Evolutionary conservation across 495 filamentous ascomycete species (phyloP), one percentile per base, ranked within the genome.

Genomic region (Sabuloglossum arenarium): DNA sequence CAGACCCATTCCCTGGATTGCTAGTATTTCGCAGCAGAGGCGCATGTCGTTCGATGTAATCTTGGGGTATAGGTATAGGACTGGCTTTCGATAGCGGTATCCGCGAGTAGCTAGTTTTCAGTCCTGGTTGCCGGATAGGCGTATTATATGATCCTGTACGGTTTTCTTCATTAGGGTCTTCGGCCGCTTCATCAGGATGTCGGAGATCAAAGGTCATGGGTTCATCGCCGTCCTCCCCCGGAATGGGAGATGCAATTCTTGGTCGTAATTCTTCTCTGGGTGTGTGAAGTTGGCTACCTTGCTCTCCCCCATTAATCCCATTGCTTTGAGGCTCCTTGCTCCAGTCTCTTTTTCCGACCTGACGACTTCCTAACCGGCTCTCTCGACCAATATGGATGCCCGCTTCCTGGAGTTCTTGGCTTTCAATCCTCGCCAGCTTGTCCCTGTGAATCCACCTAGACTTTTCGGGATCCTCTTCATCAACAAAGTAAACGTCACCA

Each of bases 361-460:
- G 75, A 61, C 77, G 78, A 62, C 79, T 86, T 31, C 69, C 63
- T 45, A 72, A 69, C 47, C 81, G 76, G 49, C 79, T 73, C 43
- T 31, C 37, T 29, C 43, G 47, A 37, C 56, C 28, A 32, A 58
- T 43, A 39, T 58, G 25, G 88, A 90, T 79, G 8, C 87, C 88
- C 3, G 88, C 88, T 63, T 86, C 86, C 61, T 93, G 86, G 59
- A 96, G 72, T 66, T 98, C 91, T 67, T 87, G 77, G 63, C 75
- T 95, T 71, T 98, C 91, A 61, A 98, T 98, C 64, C 79, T 76
- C 31, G 87, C 89, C 49, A 98, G 69, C 68, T 97, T 98, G 68
- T 98, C 91, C 24, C 91, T 76, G 65, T 98, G 89, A 57, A 98
- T 97, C 91, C 91, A 97, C 65, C 82, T 79, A 50, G 82, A 82